phyloP scores from a whole-genome alignment of 768 basidiomycete species.

The Hypsizygus marmoreus region DNA sequence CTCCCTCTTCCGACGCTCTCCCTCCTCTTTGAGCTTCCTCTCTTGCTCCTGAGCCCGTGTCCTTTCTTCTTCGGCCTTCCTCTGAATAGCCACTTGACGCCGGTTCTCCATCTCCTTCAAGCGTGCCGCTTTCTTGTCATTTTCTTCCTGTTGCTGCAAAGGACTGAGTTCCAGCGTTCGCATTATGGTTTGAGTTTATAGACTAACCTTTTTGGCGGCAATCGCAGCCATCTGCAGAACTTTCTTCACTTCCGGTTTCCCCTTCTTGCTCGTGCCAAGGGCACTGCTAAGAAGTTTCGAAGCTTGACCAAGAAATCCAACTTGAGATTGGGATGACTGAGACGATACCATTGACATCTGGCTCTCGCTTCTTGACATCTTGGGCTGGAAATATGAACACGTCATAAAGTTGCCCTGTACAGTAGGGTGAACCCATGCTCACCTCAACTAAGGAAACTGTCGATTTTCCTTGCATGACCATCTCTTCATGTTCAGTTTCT shows the following conservation, averaged over 20 bases:
- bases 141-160: slow-evolving; percentile 83
- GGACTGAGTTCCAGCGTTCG: slow-evolving; percentile 1
- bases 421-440: slow-evolving; percentile 18
- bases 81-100: slow-evolving; percentile 67
- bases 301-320: slow-evolving; percentile 71
- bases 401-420: no score
- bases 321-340: slow-evolving; percentile 48
- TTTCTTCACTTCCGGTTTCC: slow-evolving; percentile 77
- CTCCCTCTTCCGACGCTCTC: slow-evolving; percentile 79
- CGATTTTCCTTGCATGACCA: slow-evolving; percentile 37
- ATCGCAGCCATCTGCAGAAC: slow-evolving; percentile 75
- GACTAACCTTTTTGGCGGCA: slow-evolving; percentile 84
- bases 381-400: slow-evolving; percentile 22
- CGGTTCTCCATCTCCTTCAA: slow-evolving; percentile 83
- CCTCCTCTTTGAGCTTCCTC: slow-evolving; percentile 69
- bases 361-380: slow-evolving; percentile 46
- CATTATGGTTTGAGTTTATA: slow-evolving; percentile 3
- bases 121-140: slow-evolving; percentile 73
- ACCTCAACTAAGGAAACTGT: slow-evolving; percentile 47
- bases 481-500: slow-evolving; percentile 43
- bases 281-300: slow-evolving; percentile 68
- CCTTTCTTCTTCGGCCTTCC: slow-evolving; percentile 82
- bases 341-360: slow-evolving; percentile 58
- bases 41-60: slow-evolving; percentile 65
- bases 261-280: slow-evolving; percentile 70